phyloP scores from a whole-genome alignment of 805 yeast genomes.

The Pichia exigua region DNA sequence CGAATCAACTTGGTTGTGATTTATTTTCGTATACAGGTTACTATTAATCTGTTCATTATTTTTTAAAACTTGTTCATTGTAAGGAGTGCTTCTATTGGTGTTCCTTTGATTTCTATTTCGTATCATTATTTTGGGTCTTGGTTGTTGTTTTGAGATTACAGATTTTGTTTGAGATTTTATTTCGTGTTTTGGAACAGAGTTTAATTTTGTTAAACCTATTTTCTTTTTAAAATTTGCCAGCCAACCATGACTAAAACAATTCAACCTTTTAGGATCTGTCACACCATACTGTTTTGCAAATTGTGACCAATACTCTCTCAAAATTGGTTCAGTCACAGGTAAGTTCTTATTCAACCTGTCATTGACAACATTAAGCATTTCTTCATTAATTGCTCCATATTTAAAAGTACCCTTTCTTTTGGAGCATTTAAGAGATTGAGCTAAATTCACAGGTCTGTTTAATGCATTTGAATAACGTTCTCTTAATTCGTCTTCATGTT shows the following conservation, averaged over 20 bases:
- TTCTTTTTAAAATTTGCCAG: conserved; percentile 51
- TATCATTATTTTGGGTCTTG: neutral
- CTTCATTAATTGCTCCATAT: conserved; percentile 49
- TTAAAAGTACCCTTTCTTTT: conserved; percentile 44
- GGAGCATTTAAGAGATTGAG: conserved; percentile 22
- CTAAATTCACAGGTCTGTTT: conserved; percentile 16
- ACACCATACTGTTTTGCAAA: conserved; percentile 51
- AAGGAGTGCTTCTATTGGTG: neutral
- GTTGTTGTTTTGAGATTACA: neutral
- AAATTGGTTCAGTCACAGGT: conserved; percentile 46
- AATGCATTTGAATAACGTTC: conserved; percentile 33
- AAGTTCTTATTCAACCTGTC: conserved; percentile 35
- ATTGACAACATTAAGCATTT: conserved; percentile 49
- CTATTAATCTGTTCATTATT: neutral
- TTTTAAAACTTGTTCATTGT: neutral
- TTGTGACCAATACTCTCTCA: conserved; percentile 49
- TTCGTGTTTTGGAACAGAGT: neutral
- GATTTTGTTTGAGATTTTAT: neutral
- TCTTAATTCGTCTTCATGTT: conserved; percentile 44
- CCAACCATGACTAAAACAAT: conserved; percentile 57
- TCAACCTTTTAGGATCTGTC: conserved; percentile 49
- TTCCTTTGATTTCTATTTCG: neutral
- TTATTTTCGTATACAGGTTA: neutral
- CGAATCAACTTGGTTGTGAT: neutral
- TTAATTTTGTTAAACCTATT: conserved; percentile 29